Base-by-base conservation (phyloP, 352 stramenopile species). In the Pythium aphanidermatum region DNA sequence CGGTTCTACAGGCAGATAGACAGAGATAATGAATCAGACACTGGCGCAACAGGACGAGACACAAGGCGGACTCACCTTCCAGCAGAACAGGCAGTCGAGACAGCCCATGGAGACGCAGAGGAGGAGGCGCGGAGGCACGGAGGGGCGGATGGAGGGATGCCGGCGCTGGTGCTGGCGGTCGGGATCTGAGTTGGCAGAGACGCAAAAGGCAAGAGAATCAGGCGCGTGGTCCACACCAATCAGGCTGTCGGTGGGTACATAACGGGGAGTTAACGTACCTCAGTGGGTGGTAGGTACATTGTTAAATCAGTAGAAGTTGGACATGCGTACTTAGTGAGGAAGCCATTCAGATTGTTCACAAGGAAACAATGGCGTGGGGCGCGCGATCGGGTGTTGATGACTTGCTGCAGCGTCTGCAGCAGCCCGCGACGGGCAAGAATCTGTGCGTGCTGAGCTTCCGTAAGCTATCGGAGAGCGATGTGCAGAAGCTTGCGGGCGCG, bases 381-480 rank as follows among this genome's bases (percentile, higher is more conserved):
- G 73, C 63, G 55, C 74, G 74, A 19, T 52, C 63, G 25, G 77
- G 77, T 26, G 77, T 89, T 25, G 71, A 86, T n/a, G 77, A 92
- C 46, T 50, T 90, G 56, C 63, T 89, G 35, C 55, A 76, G 61
- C 76, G 73, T 45, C 60, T 90, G 28, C 52, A 63, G 41, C 67
- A 86, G 55, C 65, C 75, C 0, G 69, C 66, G 40, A 89, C 80
- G 4, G 57, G 58, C 35, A 78, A 70, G 45, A 81, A 54, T 41
- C 72, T 92, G 28, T 90, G 76, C 54, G 73, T 92, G 30, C 70
- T 92, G 29, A 76, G 69, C 58, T 83, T 72, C 19, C 77, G 77
- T 43, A 80, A 73, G 29, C 55, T 92, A 37, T 67, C 59, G 8
- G 70, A 86, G 27, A 35, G 51, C 8, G 80, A 92, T 37, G 53